Percentiles rank a stretch among this genome's conserved stretches.
These are phyloP conservation scores for Cryptosporidium viatorum DNA, from an alignment of 169 alveolate genomes.

Conservation along the genomic window DNA sequence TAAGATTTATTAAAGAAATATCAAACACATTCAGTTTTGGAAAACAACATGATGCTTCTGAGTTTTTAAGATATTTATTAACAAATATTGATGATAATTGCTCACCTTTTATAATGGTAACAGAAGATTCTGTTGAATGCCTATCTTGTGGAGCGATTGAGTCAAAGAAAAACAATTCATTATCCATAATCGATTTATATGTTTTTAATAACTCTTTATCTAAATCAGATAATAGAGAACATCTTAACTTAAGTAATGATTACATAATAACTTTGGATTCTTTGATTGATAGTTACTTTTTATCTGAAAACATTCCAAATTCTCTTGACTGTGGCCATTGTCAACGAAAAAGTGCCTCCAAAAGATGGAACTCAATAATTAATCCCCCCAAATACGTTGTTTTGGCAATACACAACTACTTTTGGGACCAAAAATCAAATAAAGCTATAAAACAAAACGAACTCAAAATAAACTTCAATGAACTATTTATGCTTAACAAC, in stretches of 20 bases:
- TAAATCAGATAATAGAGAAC: neutral
- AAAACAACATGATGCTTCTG: conserved; percentile 60
- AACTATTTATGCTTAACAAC: conserved; percentile 14
- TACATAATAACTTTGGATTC: neutral
- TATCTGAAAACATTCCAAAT: conserved; percentile 10
- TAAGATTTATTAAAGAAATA: conserved; percentile 12
- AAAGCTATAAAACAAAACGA: conserved; percentile 8
- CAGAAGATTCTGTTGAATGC: conserved; percentile 16
- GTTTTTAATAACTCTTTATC: neutral
- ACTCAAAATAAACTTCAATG: conserved; percentile 6
- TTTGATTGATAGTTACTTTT: conserved; percentile 22
- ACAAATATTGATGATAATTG: conserved; percentile 10
- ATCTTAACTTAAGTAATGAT: neutral
- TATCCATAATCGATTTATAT: conserved; percentile 41
- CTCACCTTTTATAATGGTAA: conserved; percentile 12
- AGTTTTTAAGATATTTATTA: conserved; percentile 47
- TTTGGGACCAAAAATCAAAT: conserved; percentile 20
- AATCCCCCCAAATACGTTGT: conserved; percentile 42
- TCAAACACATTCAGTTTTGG: conserved; percentile 35
- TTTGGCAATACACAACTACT: conserved; percentile 28
- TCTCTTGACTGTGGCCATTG: conserved; percentile 4
- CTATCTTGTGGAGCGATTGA: neutral
- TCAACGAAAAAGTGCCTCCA: neutral
- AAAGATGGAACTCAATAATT: conserved; percentile 10
- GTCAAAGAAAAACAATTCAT: neutral